Evolutionary conservation across 768 basidiomycete genomes (phyloP).

Genomic region (Arthromyces matolae): DNA sequence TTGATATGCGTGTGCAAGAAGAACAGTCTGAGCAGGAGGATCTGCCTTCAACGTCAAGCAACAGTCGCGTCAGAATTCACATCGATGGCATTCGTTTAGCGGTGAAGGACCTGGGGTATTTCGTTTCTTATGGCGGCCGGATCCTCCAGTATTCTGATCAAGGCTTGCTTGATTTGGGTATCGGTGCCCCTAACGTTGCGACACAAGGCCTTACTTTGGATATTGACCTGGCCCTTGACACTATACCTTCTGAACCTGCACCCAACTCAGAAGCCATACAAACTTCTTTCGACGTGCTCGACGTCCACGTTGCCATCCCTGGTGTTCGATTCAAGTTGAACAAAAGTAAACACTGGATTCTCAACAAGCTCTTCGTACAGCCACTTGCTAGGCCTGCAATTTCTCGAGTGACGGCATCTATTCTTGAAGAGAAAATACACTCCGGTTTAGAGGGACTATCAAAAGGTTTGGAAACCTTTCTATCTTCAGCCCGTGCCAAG

Average conservation of each 20-base stretch:
- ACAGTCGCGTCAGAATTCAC: slow-evolving; percentile 9
- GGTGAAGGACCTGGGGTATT: slow-evolving; percentile 34
- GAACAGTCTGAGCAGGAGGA: not conserved
- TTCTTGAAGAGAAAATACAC: slow-evolving; percentile 27
- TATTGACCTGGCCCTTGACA: slow-evolving; percentile 10
- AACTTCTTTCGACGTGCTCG: slow-evolving; percentile 30
- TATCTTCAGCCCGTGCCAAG: too few relatives aligned
- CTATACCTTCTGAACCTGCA: not conserved
- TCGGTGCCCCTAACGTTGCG: slow-evolving; percentile 19
- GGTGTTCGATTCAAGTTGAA: slow-evolving; percentile 30
- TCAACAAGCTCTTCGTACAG: slow-evolving; percentile 35
- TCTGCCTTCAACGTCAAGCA: slow-evolving; percentile 15
- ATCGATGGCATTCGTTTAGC: slow-evolving; percentile 33
- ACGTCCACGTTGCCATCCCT: slow-evolving; percentile 25
- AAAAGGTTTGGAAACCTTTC: slow-evolving; percentile 20
- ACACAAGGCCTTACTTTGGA: slow-evolving; percentile 7
- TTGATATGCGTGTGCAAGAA: slow-evolving; percentile 25
- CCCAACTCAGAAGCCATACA: slow-evolving; percentile 4
- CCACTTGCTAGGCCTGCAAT: slow-evolving; percentile 32
- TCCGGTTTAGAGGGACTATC: slow-evolving; percentile 24
- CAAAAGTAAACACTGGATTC: slow-evolving; percentile 36
- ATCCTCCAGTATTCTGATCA: slow-evolving; percentile 34
- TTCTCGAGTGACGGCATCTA: slow-evolving; percentile 20
- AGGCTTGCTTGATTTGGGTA: slow-evolving; percentile 32
- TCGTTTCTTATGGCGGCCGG: slow-evolving; percentile 27